These are phyloP conservation scores for Elaphomyces granulatus DNA, from an alignment of 495 filamentous ascomycete genomes.

Conservation along the genomic window DNA sequence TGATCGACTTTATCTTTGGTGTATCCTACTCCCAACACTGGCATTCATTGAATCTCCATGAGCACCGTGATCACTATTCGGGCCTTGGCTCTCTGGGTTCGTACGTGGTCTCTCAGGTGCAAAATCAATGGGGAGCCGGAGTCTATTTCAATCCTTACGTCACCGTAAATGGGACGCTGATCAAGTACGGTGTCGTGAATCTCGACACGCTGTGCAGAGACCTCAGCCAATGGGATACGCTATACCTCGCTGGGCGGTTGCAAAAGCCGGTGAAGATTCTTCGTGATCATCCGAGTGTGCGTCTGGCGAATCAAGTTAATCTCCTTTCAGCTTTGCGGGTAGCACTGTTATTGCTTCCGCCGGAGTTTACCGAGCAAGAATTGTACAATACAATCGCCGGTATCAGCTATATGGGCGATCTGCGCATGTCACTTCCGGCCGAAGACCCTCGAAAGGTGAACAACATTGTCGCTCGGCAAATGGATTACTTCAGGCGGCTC, in stretches of 20 bases:
- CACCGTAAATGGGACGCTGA: slow-evolving; percentile 86
- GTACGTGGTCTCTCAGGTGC: slow-evolving; percentile 62
- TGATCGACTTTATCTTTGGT: slow-evolving; percentile 98
- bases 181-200: slow-evolving; percentile 96
- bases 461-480: slow-evolving; percentile 86
- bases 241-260: slow-evolving; percentile 86
- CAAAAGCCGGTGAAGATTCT: slow-evolving; percentile 98
- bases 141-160: slow-evolving; percentile 97
- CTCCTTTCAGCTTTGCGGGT: slow-evolving; percentile 81
- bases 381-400: slow-evolving; percentile 81
- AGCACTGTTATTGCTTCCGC: slow-evolving; percentile 71
- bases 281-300: slow-evolving; percentile 79
- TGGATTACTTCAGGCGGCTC: slow-evolving; percentile 76
- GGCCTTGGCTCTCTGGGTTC: slow-evolving; percentile 73
- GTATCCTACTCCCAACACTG: slow-evolving; percentile 93
- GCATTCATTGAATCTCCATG: slow-evolving; percentile 78
- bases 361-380: slow-evolving; percentile 70
- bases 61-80: slow-evolving; percentile 90
- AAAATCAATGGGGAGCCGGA: slow-evolving; percentile 80
- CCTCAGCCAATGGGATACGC: slow-evolving; percentile 73
- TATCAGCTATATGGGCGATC: slow-evolving; percentile 87
- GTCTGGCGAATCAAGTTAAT: slow-evolving; percentile 89
- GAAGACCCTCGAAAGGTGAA: slow-evolving; percentile 87
- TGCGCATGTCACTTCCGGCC: slow-evolving; percentile 73
- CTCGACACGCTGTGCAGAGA: slow-evolving; percentile 75